Evolutionary conservation across 768 basidiomycete genomes (phyloP).

Genomic region (Lentinula guzmanii): DNA sequence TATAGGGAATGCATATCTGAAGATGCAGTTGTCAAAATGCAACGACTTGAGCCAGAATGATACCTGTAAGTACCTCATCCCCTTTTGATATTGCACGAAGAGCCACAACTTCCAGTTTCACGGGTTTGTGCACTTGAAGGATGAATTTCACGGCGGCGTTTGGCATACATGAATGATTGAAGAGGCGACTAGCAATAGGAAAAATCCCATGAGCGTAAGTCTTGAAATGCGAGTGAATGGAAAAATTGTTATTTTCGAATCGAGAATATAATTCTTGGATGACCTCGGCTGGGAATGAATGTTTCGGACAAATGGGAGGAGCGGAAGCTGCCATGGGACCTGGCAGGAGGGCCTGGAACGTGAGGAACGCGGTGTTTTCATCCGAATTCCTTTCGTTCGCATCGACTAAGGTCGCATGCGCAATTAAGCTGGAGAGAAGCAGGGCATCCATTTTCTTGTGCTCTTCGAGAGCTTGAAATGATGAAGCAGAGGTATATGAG

Average conservation of each 20-base stretch:
- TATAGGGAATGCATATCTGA: slow-evolving; percentile 70
- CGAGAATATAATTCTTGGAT: slow-evolving; percentile 40
- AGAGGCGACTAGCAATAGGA: slow-evolving; percentile 69
- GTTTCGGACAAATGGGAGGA: slow-evolving; percentile 27
- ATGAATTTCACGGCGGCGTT: slow-evolving; percentile 63
- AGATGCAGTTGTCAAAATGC: not conserved
- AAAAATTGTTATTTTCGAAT: slow-evolving; percentile 81
- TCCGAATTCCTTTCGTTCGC: slow-evolving; percentile 12
- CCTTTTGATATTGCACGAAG: slow-evolving; percentile 47
- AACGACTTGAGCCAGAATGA: not conserved
- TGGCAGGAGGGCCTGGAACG: slow-evolving; percentile 41
- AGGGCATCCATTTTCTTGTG: slow-evolving; percentile 58
- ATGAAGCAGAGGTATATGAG: slow-evolving; percentile 35
- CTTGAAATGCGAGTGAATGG: slow-evolving; percentile 65
- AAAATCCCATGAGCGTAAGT: slow-evolving; percentile 72
- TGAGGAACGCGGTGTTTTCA: slow-evolving; percentile 19
- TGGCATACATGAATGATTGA: slow-evolving; percentile 80
- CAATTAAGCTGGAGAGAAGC: slow-evolving; percentile 58
- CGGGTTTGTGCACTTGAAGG: slow-evolving; percentile 28
- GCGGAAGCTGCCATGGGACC: slow-evolving; percentile 21
- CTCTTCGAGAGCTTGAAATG: slow-evolving; percentile 40
- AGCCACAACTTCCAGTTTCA: slow-evolving; percentile 60
- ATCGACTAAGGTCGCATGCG: slow-evolving; percentile 24
- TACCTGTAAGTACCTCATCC: slow-evolving; percentile 52
- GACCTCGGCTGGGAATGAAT: slow-evolving; percentile 19